Conservation (phyloP, 1,284 basidiomycete genomes). For the Ustilago lituana region DNA sequence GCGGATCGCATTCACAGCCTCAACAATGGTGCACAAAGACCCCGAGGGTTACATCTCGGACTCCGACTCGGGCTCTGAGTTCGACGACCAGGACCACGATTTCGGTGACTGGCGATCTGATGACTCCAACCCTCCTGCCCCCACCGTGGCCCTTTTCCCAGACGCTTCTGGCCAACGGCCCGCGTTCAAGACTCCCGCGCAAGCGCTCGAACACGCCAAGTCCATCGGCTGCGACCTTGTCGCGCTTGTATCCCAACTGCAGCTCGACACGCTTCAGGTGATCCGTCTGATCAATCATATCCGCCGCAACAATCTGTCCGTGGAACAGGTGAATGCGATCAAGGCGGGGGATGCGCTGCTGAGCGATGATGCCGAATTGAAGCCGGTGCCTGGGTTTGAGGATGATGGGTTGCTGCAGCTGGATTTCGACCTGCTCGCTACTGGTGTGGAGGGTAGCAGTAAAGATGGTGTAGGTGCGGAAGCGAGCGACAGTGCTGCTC, state of each 20-base stretch:
- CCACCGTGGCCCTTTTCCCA: conserved; percentile 27
- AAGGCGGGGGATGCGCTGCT: conserved; percentile 35
- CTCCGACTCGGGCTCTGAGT: conserved; percentile 25
- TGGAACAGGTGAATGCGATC: conserved; percentile 30
- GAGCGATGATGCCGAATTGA: conserved; percentile 56
- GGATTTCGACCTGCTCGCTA: conserved; percentile 54
- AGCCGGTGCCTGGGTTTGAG: conserved; percentile 62
- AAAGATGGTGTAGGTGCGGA: too few species aligned
- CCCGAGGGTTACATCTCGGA: conserved; percentile 26
- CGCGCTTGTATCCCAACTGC: conserved; percentile 30
- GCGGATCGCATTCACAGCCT: not conserved
- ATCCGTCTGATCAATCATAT: conserved; percentile 65
- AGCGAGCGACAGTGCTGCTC: too few species aligned
- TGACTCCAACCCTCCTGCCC: conserved; percentile 18
- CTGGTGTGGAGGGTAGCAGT: too few species aligned
- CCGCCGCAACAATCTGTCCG: conserved; percentile 29
- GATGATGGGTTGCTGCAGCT: conserved; percentile 62
- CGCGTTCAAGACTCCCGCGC: conserved; percentile 40
- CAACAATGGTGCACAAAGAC: conserved; percentile 45
- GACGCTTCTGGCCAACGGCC: conserved; percentile 11
- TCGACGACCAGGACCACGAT: conserved; percentile 45
- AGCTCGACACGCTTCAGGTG: conserved; percentile 60
- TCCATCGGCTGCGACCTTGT: conserved; percentile 55
- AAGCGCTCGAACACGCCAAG: conserved; percentile 54
- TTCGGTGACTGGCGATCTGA: conserved; percentile 46